A percentile compares a stretch with the other conserved stretches of the same genome.
These are phyloP conservation scores for Hamamelis virginiana DNA, from an alignment of 164 flowering plant genomes.

Conservation along the genomic window DNA sequence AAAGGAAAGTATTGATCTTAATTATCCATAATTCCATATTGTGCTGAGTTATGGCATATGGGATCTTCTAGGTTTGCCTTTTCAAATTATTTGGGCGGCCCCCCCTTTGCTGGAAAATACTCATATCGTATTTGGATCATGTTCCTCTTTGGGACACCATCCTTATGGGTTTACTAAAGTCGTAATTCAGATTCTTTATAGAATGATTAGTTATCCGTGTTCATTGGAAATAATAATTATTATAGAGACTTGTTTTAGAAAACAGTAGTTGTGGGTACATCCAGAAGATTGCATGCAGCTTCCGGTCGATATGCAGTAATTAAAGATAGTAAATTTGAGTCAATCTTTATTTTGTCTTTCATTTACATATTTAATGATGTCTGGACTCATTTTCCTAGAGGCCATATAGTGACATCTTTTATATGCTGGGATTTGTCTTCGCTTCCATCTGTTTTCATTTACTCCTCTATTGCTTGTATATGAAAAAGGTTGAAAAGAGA, in stretches of 20 bases:
- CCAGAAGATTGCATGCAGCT: background rate
- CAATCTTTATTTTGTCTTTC: background rate
- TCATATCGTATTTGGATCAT: too few relatives aligned
- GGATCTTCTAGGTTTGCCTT: background rate
- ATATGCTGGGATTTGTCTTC: background rate
- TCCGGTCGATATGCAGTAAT: background rate
- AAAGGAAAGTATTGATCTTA: too few relatives aligned
- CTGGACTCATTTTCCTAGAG: background rate
- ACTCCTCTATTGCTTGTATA: background rate
- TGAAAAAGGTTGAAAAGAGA: background rate
- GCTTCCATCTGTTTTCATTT: background rate
- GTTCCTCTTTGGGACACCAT: too few relatives aligned
- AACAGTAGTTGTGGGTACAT: background rate
- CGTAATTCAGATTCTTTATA: background rate
- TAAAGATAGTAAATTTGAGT: background rate
- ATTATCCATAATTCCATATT: background rate
- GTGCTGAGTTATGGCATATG: background rate
- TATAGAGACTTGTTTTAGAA: background rate
- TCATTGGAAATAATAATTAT: background rate
- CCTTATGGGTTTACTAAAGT: too few relatives aligned
- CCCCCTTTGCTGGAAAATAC: too few relatives aligned
- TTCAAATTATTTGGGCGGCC: too few relatives aligned
- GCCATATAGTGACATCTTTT: background rate
- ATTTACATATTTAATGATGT: background rate
- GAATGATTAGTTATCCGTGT: background rate